Base-by-base conservation (phyloP, 2,329 filamentous ascomycete species). In the Neonectria neomacrospora region DNA sequence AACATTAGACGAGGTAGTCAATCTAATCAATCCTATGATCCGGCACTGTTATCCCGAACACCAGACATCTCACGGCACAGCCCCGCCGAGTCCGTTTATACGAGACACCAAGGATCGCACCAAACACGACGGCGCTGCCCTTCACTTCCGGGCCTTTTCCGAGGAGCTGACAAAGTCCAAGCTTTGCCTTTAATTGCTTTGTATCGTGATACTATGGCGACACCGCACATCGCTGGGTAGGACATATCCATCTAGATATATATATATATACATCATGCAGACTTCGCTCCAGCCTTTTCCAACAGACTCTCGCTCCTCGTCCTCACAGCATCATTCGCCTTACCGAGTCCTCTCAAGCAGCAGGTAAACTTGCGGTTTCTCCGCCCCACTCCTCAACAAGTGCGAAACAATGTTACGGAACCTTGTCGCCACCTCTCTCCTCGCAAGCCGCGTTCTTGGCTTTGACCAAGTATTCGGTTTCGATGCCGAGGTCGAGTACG, bases 401-500 rank as follows among this genome's bases (percentile, higher is more conserved):
- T 30, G 14, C 37, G 37, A 12, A 37, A 60, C 16, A 2, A 70
- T 70, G 68, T 37, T 63, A 16, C 30, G 32, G 1, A 66, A 57
- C 23, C 20, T 68, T 10, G 23, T 69, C 0, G 20, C 62, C 0
- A 37, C 59, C 10, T 53, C 61, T 47, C 44, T 67, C 5, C 28
- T 72, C 41, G 61, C 64, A 1, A 52, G 60, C 18, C 52, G 53
- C 1, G 64, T 30, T 6, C 23, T 65, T 20, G 64, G 63, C 41
- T 75, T 69, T 23, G 75, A 77, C 11, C 70, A 67, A 23, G 14
- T 68, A n/a, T 61, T 75, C 8, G 67, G 66, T 8, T 76, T 72
- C 58, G 65, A 60, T 20, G 51, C 62, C n/a, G 59, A 67, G 32
- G 57, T 77, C 1, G 20, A 68, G 11, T 44, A 58, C 16, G 83